phyloP scores from a whole-genome alignment of 2,329 filamentous ascomycete genomes.

The Scedosporium boydii region DNA sequence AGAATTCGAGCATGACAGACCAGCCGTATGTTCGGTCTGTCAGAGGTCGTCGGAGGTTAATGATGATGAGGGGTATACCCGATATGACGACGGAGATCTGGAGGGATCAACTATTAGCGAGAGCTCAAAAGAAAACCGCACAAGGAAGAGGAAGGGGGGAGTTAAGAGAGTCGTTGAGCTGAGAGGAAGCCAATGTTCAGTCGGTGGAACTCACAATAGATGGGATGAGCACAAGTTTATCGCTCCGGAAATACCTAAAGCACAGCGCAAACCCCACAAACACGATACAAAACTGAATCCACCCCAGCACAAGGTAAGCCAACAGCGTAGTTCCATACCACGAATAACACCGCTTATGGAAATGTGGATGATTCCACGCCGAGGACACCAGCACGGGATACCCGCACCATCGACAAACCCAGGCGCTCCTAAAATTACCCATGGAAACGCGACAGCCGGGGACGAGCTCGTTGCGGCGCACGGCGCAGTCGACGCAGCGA shows the following conservation, averaged over 20 bases:
- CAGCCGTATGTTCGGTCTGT: conserved; percentile 28
- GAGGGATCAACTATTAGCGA: background rate
- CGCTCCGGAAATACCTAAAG: conserved; percentile 25
- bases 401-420: conserved; percentile 35
- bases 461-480: conserved; percentile 22
- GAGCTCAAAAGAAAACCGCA: background rate
- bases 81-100: conserved; percentile 27
- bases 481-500: conserved; percentile 29
- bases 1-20: conserved; percentile 24
- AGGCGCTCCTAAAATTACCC: conserved; percentile 23
- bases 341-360: conserved; percentile 28
- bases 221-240: conserved; percentile 21
- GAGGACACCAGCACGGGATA: conserved; percentile 22
- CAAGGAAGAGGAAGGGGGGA: background rate
- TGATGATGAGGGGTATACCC: conserved; percentile 23
- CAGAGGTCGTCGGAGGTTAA: conserved; percentile 21
- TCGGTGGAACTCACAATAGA: conserved; percentile 21
- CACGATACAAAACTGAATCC: conserved; percentile 25
- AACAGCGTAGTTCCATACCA: conserved; percentile 27
- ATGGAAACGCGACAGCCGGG: conserved; percentile 28
- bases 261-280: conserved; percentile 26
- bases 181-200: background rate
- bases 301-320: conserved; percentile 27
- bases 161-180: background rate
- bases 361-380: conserved; percentile 26